Conservation (phyloP, 2,329 filamentous ascomycete genomes). For the Claviceps lovelessii region DNA sequence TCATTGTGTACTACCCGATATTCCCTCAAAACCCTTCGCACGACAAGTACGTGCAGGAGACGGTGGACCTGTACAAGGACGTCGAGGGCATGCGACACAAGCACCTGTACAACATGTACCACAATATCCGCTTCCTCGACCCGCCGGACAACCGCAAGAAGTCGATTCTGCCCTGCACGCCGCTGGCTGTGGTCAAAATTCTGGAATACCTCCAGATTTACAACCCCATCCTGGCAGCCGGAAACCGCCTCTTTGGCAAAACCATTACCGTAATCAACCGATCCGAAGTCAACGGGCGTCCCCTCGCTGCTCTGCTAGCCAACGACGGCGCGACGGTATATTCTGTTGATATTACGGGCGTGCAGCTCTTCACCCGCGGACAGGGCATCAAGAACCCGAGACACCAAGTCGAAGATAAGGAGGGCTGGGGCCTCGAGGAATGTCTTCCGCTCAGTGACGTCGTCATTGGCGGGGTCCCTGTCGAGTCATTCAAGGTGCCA, state of each 20-base stretch:
- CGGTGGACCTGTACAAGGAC: slow-evolving; percentile 79
- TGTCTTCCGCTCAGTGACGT: slow-evolving; percentile 83
- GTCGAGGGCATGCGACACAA: slow-evolving; percentile 89
- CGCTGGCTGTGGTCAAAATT: slow-evolving; percentile 91
- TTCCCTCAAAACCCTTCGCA: slow-evolving; percentile 67
- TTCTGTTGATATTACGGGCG: slow-evolving; percentile 80
- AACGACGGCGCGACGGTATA: slow-evolving; percentile 95
- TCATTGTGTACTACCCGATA: slow-evolving; percentile 98
- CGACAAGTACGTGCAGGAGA: slow-evolving; percentile 92
- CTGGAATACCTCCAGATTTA: slow-evolving; percentile 92
- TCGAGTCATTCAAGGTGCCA: slow-evolving; percentile 79
- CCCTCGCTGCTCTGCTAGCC: slow-evolving; percentile 79
- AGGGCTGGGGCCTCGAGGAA: slow-evolving; percentile 64
- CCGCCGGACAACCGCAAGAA: slow-evolving; percentile 63
- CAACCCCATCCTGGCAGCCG: slow-evolving; percentile 84
- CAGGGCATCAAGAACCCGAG: slow-evolving; percentile 71
- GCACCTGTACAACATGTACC: slow-evolving; percentile 99
- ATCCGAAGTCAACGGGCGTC: slow-evolving; percentile 87
- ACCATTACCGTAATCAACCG: slow-evolving; percentile 95
- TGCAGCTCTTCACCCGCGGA: slow-evolving; percentile 84
- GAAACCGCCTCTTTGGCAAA: slow-evolving; percentile 83
- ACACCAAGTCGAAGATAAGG: slow-evolving; percentile 76
- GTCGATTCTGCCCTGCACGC: slow-evolving; percentile 88
- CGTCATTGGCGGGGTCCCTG: slow-evolving; percentile 83
- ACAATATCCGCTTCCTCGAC: slow-evolving; percentile 92